Base-by-base conservation (phyloP, 352 stramenopile species). In the Globisporangium sylvaticum region DNA sequence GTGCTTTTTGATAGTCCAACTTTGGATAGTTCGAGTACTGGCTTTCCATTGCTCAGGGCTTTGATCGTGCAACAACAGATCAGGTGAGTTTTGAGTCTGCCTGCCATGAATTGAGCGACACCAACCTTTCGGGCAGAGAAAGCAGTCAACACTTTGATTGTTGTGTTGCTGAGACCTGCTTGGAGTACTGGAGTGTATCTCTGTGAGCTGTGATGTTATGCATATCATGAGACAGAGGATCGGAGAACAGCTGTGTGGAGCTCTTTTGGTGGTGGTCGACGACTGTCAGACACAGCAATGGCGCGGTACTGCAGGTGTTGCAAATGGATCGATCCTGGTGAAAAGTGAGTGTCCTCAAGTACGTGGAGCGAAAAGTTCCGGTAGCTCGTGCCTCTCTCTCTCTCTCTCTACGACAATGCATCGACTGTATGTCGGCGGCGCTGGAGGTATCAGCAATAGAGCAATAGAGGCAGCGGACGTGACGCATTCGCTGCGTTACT, bases 11-110 rank as follows among this genome's bases (percentile, higher is more conserved):
- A 5, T 20, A 46, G 34, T 50, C 31, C 57, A 53, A 54, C 58
- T 63, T 25, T 63, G 58, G 58, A 63, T 54, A 50, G 24, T 63
- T 25, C 58, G 37, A n/a, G 34, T n/a, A 29, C 54, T 15, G 27
- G 27, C 18, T 59, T 57, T 22, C 52, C 8, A 54, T 54, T 25
- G n/a, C 46, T 27, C 7, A 27, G n/a, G 24, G 15, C 39, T 37
- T 37, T 8, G n/a, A 37, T 12, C 31, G 31, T 37, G 31, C 31
- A 37, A 37, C 31, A 42, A 18, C 20, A 25, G 46, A 18, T 24
- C 20, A 53, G 10, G 12, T 14, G 34, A 42, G 34, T 15, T 10
- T 22, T 50, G 42, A 20, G 42, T 22, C 18, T 14, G 12, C 18
- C 18, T 50, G 42, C 42, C 15, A 14, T 22, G 42, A 22, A 50